Evolutionary conservation across 2,329 filamentous ascomycete species (phyloP).

Genomic region (Gnomoniopsis smithogilvyi): DNA sequence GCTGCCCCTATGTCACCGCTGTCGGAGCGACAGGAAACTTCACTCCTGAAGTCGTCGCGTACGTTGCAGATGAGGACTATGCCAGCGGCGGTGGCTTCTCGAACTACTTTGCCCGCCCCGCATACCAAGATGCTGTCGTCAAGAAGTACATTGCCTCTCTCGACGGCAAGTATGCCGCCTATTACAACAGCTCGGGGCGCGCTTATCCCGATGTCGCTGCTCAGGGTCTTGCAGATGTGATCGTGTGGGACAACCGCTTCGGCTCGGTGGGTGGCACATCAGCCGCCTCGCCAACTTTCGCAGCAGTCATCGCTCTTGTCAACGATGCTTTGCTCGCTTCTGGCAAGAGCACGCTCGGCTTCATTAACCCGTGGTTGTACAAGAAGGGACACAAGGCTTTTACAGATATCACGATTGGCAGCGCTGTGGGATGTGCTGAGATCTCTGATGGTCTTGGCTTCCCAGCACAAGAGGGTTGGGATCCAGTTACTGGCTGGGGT

Average conservation of each 20-base stretch:
- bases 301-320: constrained; percentile 50
- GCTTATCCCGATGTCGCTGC: constrained; percentile 50
- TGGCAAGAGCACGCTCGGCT: constrained; percentile 49
- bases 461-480: constrained; percentile 40
- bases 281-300: constrained; percentile 52
- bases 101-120: constrained; percentile 42
- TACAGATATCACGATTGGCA: constrained; percentile 29
- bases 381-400: constrained; percentile 39
- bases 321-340: constrained; percentile 50
- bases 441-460: constrained; percentile 12
- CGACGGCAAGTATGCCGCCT: constrained; percentile 37
- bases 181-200: constrained; percentile 44
- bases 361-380: constrained; percentile 50
- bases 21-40: constrained; percentile 54
- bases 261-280: constrained; percentile 40
- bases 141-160: constrained; percentile 37
- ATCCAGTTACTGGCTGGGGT: constrained; percentile 49
- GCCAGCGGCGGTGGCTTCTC: constrained; percentile 54
- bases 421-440: constrained; percentile 36
- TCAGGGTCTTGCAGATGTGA: constrained; percentile 55
- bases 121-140: constrained; percentile 43
- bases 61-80: constrained; percentile 32
- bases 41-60: constrained; percentile 24
- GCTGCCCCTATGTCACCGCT: constrained; percentile 59
- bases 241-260: constrained; percentile 28